Conservation (phyloP, 2,329 filamentous ascomycete genomes). For the Dendrostoma leiphaemia region DNA sequence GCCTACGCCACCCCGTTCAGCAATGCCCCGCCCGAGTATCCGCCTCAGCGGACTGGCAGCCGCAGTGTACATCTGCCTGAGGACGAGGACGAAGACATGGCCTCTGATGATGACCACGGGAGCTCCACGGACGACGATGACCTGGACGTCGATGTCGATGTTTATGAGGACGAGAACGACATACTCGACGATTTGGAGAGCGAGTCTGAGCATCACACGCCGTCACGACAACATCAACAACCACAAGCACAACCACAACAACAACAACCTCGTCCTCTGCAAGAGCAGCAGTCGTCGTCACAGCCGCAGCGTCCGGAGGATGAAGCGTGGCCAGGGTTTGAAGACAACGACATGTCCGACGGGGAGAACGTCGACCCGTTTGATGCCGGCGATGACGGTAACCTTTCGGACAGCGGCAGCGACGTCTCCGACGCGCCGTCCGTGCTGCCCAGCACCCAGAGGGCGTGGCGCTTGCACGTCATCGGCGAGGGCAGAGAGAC, state of each 20-base stretch:
- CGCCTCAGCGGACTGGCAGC: neutral
- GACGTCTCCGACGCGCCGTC: constrained; percentile 50
- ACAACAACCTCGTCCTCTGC: constrained; percentile 25
- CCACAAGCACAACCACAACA: constrained; percentile 15
- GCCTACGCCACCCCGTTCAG: constrained; percentile 77
- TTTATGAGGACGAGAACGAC: constrained; percentile 28
- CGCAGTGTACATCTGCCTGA: constrained; percentile 17
- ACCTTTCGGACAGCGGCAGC: constrained; percentile 33
- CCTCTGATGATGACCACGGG: constrained; percentile 26
- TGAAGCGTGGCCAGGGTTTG: constrained; percentile 56
- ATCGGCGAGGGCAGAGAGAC: constrained; percentile 12
- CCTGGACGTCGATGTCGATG: constrained; percentile 27
- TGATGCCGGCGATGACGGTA: constrained; percentile 28
- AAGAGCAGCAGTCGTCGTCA: constrained; percentile 24
- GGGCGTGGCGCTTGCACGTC: constrained; percentile 33
- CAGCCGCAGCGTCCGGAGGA: constrained; percentile 43
- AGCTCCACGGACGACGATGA: constrained; percentile 21
- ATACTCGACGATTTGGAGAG: constrained; percentile 26
- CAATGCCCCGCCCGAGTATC: constrained; percentile 49
- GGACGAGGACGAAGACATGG: constrained; percentile 28
- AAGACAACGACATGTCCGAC: constrained; percentile 45
- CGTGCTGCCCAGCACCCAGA: constrained; percentile 54
- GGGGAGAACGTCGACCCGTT: constrained; percentile 51
- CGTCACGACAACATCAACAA: constrained; percentile 22
- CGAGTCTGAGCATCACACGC: constrained; percentile 27